A percentile compares a stretch with the other conserved stretches of the same genome.
Conservation (phyloP, 176 grass and related monocot species). For the Luzula sylvatica region DNA sequence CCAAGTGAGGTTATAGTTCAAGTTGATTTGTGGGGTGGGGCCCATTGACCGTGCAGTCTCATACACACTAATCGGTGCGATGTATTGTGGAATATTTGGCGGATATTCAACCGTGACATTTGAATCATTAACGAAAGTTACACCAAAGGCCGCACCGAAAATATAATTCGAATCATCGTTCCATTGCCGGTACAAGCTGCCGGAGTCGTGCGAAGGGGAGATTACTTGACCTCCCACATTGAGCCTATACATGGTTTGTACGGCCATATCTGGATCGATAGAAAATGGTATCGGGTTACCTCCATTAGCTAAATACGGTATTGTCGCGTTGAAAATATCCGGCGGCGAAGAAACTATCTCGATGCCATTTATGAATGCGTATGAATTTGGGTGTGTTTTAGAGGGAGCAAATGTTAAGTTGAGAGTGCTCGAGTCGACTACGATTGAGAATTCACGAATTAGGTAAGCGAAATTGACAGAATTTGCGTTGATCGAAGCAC, state of each 20-base stretch:
- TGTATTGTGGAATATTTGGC: constrained; percentile 23
- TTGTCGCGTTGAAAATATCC: constrained; percentile 31
- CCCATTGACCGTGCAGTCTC: constrained; percentile 70
- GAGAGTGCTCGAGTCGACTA: constrained; percentile 26
- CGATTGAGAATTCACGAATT: constrained; percentile 44
- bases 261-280: not conserved
- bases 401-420: constrained; percentile 47
- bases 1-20: constrained; percentile 91
- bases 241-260: constrained; percentile 64
- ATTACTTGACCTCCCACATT: constrained; percentile 50
- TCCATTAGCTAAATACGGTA: constrained; percentile 1
- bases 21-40: constrained; percentile 27
- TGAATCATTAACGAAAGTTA: constrained; percentile 22
- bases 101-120: constrained; percentile 40
- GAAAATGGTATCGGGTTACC: not conserved
- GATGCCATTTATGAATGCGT: constrained; percentile 69
- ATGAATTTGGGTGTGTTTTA: constrained; percentile 12
- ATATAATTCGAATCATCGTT: constrained; percentile 28
- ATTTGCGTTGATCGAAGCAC: constrained; percentile 24
- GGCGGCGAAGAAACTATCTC: constrained; percentile 38
- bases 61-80: constrained; percentile 42
- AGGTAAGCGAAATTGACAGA: constrained; percentile 2
- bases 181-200: constrained; percentile 44
- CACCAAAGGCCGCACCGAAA: constrained; percentile 19
- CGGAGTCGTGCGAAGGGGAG: constrained; percentile 11